Conservation (phyloP, 2,329 filamentous ascomycete genomes). For the Paramyrothecium sp. region DNA sequence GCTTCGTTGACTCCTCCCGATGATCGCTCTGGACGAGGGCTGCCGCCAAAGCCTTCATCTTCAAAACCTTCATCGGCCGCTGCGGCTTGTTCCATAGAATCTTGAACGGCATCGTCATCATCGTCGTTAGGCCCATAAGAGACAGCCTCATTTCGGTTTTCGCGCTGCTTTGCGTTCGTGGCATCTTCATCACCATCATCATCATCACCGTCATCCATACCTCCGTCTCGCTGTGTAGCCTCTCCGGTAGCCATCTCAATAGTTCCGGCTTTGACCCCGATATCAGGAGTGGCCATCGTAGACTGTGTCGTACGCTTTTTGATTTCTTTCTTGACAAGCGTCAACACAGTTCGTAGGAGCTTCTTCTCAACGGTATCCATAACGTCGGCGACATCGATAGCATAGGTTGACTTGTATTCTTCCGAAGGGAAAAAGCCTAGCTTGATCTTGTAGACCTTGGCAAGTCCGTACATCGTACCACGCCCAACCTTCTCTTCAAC, state of each 20-base stretch:
- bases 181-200: conserved; percentile 76
- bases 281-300: conserved; percentile 72
- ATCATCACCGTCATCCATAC: conserved; percentile 50
- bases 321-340: conserved; percentile 72
- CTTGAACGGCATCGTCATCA: conserved; percentile 76
- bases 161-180: conserved; percentile 69
- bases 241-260: conserved; percentile 46
- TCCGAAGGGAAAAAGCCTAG: conserved; percentile 80
- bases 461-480: conserved; percentile 65
- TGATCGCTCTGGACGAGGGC: conserved; percentile 33
- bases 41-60: conserved; percentile 53
- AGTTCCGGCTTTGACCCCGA: conserved; percentile 55
- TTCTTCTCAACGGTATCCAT: conserved; percentile 76
- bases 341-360: conserved; percentile 71
- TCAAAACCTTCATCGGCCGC: conserved; percentile 53
- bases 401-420: conserved; percentile 85
- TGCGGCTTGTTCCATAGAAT: conserved; percentile 57
- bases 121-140: conserved; percentile 94
- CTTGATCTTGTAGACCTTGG: conserved; percentile 81
- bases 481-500: conserved; percentile 78
- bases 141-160: conserved; percentile 76
- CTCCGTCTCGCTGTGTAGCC: conserved; percentile 26
- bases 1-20: conserved; percentile 29
- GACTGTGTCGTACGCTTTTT: conserved; percentile 72
- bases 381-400: conserved; percentile 76